Conservation (phyloP, 805 yeast genomes). For the Saturnispora diversa region DNA sequence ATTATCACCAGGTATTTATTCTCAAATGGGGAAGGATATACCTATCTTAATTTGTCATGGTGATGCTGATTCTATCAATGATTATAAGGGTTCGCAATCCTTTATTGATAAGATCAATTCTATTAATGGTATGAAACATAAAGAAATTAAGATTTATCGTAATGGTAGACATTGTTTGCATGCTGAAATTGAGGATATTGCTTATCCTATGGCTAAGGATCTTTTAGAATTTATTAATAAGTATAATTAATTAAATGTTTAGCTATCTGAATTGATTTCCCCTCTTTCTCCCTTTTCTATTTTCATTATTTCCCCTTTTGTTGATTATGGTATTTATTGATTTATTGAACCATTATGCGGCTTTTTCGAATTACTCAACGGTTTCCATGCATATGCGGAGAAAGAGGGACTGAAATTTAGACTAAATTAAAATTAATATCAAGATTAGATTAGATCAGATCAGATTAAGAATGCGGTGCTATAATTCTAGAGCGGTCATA, state of each 20-base stretch:
- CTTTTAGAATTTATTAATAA: constrained; percentile 35
- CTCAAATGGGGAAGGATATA: constrained; percentile 31
- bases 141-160: constrained; percentile 16
- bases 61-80: constrained; percentile 52
- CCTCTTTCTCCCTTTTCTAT: background rate
- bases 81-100: constrained; percentile 37
- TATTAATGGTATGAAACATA: constrained; percentile 25
- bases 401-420: too few species aligned
- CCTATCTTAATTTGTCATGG: constrained; percentile 59
- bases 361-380: too few species aligned
- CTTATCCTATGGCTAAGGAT: constrained; percentile 28
- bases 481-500: too few species aligned
- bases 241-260: constrained; percentile 3
- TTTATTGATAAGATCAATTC: constrained; percentile 31
- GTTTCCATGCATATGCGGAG: too few species aligned
- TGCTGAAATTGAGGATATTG: constrained; percentile 39
- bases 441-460: too few species aligned
- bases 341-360: too few species aligned
- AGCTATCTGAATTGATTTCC: too few species aligned
- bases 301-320: background rate
- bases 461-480: too few species aligned
- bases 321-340: too few species aligned
- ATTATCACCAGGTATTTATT: constrained; percentile 30
- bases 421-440: too few species aligned
- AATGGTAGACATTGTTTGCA: constrained; percentile 39